Percentiles rank a stretch among this genome's conserved stretches.
phyloP scores from a whole-genome alignment of 2,329 filamentous ascomycete species.

The Sporothrix brunneoviolacea region DNA sequence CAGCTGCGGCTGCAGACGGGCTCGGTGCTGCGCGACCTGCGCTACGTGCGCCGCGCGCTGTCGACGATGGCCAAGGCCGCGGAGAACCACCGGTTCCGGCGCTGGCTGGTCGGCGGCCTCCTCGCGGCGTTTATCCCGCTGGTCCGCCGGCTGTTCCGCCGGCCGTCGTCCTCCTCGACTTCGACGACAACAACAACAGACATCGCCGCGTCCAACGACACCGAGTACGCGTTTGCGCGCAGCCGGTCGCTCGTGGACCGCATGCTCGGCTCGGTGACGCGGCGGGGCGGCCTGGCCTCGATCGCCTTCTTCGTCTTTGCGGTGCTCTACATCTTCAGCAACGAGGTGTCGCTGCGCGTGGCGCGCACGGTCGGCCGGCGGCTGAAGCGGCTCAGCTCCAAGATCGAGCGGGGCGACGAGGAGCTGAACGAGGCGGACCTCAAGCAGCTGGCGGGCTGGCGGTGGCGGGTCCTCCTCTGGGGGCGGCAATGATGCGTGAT shows the following conservation, averaged over 20 bases:
- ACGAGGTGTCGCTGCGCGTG: conserved; percentile 50
- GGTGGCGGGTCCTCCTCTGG: conserved; percentile 49
- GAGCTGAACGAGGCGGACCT: conserved; percentile 43
- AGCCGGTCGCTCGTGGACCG: conserved; percentile 44
- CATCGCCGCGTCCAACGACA: conserved; percentile 40
- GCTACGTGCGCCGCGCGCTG: conserved; percentile 37
- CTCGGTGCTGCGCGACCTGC: conserved; percentile 39
- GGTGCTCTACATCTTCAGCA: conserved; percentile 52
- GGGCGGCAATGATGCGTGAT: conserved; percentile 19
- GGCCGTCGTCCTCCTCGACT: conserved; percentile 23
- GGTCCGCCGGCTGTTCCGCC: conserved; percentile 45
- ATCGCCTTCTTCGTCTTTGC: conserved; percentile 50
- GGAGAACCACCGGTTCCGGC: conserved; percentile 45
- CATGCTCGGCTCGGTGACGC: conserved; percentile 39
- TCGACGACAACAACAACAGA: neutral
- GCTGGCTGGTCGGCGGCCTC: conserved; percentile 45
- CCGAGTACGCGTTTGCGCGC: conserved; percentile 50
- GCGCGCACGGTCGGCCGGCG: conserved; percentile 45
- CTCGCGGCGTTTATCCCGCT: conserved; percentile 47
- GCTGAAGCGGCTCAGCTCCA: conserved; percentile 39
- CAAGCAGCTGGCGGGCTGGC: conserved; percentile 46
- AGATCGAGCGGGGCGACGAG: conserved; percentile 42
- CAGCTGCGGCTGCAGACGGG: conserved; percentile 37
- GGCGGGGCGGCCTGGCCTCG: conserved; percentile 40
- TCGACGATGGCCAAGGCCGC: conserved; percentile 35